Base-by-base conservation (phyloP, 2,329 filamentous ascomycete genomes). In the Monosporascus ibericus region DNA sequence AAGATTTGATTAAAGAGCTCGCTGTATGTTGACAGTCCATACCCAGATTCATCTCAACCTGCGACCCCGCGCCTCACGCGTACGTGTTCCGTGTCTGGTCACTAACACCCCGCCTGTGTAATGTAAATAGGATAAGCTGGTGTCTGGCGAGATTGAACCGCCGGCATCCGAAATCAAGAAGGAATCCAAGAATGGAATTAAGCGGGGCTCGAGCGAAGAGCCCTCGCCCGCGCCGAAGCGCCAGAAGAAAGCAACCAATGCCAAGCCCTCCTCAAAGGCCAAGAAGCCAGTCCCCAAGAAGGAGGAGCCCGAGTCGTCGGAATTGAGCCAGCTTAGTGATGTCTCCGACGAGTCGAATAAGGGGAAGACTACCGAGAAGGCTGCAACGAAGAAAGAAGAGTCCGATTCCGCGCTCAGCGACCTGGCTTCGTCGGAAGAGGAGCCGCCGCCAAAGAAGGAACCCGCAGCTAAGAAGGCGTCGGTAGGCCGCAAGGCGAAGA, bases 1-100 rank as follows among this genome's bases (percentile, higher is more conserved):
- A 85, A 60, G 63, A 66, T 1, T 60, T 84, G n/a, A 82, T 86
- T 56, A 77, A 77, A 49, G 68, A 70, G 18, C 70, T 73, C 47
- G 75, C 78, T n/a, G 82, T 85, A 72, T 56, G 78, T 72, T 34
- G 5, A 14, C 30, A 5, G 30, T 34, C 5, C 30, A 14, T 34
- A 34, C 30, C 30, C 30, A 11, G 24, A 24, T 40, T 24, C 42
- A 9, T 11, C 47, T 27, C 5, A 30, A 6, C 18, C 14, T 37
- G 47, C 40, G 18, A 34, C 30, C 30, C 30, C 30, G 11, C 30
- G n/a, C 30, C 30, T 14, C 30, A 14, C 4, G 30, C 30, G 18
- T 44, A 47, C 20, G 36, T n/a, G 17, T 52, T 25, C 24, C 47
- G 6, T 9, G 48, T 20, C 20, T 9, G 39, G 25, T 50, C 7